These are phyloP conservation scores for Fomes fomentarius DNA, from an alignment of 1,284 basidiomycete genomes.

Conservation along the genomic window DNA sequence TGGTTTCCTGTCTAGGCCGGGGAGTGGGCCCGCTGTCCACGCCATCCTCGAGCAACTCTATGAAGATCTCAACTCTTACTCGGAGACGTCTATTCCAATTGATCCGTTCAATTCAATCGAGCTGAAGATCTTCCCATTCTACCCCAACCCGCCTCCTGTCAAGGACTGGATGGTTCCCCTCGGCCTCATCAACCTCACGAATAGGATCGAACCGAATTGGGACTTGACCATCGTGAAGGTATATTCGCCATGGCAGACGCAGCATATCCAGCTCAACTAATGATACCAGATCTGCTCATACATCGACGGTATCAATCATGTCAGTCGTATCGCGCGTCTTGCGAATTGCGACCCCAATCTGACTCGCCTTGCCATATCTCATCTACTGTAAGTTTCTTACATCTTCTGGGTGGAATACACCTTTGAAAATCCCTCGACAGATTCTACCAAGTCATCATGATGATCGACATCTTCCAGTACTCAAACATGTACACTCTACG, in stretches of 20 bases:
- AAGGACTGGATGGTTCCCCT: slow-evolving; percentile 97
- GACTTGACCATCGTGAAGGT: slow-evolving; percentile 94
- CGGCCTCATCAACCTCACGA: slow-evolving; percentile 82
- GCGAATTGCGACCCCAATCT: slow-evolving; percentile 89
- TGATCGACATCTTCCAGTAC: slow-evolving; percentile 95
- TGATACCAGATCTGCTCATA: slow-evolving; percentile 65
- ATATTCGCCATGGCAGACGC: neutral
- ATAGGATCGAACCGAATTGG: slow-evolving; percentile 90
- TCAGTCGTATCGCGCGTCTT: slow-evolving; percentile 88
- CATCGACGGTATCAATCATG: slow-evolving; percentile 92
- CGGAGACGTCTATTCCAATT: slow-evolving; percentile 89
- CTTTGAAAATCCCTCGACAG: slow-evolving; percentile 38
- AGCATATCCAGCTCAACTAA: neutral
- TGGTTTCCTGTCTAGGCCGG: slow-evolving; percentile 79
- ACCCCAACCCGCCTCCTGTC: slow-evolving; percentile 89
- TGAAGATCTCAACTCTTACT: slow-evolving; percentile 96
- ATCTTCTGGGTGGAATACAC: too few relatives aligned
- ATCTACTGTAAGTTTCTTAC: slow-evolving; percentile 84
- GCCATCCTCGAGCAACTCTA: slow-evolving; percentile 95
- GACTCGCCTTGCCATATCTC: slow-evolving; percentile 87
- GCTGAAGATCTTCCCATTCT: slow-evolving; percentile 95
- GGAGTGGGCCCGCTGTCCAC: slow-evolving; percentile 74
- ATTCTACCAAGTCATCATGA: slow-evolving; percentile 96
- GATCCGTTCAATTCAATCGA: slow-evolving; percentile 92
- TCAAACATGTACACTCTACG: slow-evolving; percentile 97